phyloP scores from a whole-genome alignment of 108 stramenopile species.

The Cyclotella cryptica region DNA sequence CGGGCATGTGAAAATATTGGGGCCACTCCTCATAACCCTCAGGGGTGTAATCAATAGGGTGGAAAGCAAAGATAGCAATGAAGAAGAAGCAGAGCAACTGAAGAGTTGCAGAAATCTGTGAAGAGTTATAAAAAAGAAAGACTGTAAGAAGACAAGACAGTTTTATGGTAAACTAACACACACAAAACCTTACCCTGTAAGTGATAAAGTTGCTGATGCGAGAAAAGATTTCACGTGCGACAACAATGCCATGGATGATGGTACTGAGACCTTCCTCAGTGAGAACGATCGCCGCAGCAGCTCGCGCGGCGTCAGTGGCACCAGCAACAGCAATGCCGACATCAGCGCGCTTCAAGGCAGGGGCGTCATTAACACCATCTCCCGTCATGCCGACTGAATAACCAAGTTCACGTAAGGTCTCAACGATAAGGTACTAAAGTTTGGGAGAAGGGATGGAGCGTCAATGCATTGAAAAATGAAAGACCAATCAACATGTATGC shows the following conservation, averaged over 20 bases:
- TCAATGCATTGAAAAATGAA: not conserved
- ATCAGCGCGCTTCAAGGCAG: constrained; percentile 79
- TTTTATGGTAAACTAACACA: constrained; percentile 7
- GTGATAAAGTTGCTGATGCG: constrained; percentile 67
- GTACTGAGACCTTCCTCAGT: constrained; percentile 67
- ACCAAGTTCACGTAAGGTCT: constrained; percentile 57
- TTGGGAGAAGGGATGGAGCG: not conserved
- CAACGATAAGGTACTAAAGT: constrained; percentile 79
- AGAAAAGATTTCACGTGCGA: constrained; percentile 62
- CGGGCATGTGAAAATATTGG: constrained; percentile 75
- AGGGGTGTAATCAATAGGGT: constrained; percentile 54
- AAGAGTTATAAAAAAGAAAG: constrained; percentile 11
- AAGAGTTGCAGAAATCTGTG: constrained; percentile 74
- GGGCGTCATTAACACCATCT: constrained; percentile 86
- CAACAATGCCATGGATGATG: constrained; percentile 69
- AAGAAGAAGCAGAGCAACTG: constrained; percentile 88
- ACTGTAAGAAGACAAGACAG: constrained; percentile 35
- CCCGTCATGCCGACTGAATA: constrained; percentile 73
- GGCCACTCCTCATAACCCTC: constrained; percentile 52
- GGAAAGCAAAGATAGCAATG: constrained; percentile 69
- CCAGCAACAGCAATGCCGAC: constrained; percentile 82
- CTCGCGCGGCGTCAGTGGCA: constrained; percentile 77
- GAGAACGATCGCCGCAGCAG: constrained; percentile 78
- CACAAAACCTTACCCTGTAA: constrained; percentile 32
- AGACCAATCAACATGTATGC: not conserved